A percentile compares a stretch with the other conserved stretches of the same genome.
Evolutionary conservation across 1,284 basidiomycete species (phyloP).

Genomic region (Microbotryum scabiosae): DNA sequence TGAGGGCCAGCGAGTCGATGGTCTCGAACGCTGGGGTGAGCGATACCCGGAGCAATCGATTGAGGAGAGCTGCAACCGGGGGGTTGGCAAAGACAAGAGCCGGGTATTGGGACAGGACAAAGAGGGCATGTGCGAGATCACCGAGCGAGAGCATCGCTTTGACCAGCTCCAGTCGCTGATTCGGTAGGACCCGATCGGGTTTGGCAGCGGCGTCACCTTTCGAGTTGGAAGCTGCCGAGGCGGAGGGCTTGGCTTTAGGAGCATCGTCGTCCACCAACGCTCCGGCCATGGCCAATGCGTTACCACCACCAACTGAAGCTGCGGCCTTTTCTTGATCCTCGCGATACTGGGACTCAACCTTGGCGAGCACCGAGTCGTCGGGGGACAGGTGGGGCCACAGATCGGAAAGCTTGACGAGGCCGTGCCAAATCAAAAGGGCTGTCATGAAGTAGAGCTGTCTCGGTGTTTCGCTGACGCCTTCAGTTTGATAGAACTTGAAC

Average conservation of each 20-base stretch:
- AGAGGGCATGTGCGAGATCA: constrained; percentile 64
- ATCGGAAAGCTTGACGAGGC: constrained; percentile 74
- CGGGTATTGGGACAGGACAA: constrained; percentile 70
- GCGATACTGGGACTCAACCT: constrained; percentile 56
- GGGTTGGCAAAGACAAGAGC: constrained; percentile 76
- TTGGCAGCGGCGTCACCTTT: constrained; percentile 15
- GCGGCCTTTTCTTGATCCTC: constrained; percentile 50
- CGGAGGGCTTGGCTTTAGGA: background rate
- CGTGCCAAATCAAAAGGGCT: constrained; percentile 79
- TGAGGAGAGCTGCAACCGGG: constrained; percentile 66
- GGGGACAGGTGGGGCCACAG: constrained; percentile 76
- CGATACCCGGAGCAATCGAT: constrained; percentile 35
- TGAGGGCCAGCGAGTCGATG: constrained; percentile 5
- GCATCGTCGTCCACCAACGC: constrained; percentile 62
- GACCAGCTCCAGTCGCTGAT: constrained; percentile 75
- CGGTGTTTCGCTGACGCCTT: constrained; percentile 49
- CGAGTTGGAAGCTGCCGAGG: background rate
- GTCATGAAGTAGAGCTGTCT: constrained; percentile 65
- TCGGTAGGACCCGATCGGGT: constrained; percentile 42
- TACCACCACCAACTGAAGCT: constrained; percentile 52
- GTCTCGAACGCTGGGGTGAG: constrained; percentile 34
- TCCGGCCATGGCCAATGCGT: constrained; percentile 74
- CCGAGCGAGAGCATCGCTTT: constrained; percentile 79
- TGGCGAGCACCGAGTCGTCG: constrained; percentile 58
- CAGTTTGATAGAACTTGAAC: constrained; percentile 74